Evolutionary conservation across 208 protist genomes (phyloP), one percentile per base, ranked within the genome.

Genomic region (Tetramitus jugosus): DNA sequence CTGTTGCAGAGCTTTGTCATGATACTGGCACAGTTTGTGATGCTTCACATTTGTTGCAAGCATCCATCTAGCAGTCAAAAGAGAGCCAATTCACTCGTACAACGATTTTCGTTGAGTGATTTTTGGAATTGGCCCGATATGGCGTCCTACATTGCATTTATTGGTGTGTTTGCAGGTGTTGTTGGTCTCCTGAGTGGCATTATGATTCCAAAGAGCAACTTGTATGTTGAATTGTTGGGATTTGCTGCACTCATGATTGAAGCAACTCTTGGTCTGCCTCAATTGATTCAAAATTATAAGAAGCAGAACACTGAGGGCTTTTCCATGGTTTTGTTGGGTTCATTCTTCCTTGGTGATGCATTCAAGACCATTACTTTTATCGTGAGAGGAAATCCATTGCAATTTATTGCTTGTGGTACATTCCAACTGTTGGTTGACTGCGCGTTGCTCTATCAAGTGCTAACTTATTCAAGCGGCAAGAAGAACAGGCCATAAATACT

Each of bases 331-430:
- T 39, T 77, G 7, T 0, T 77, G 0, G 62, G 60, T 14, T 61
- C 74, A 52, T 77, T 29, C n/a, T 67, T 77, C 23, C 13, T 69
- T 23, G 74, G 74, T n/a, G 74, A 77, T 53, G 10, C 7, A 29
- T 77, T 56, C n/a, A 77, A 77, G n/a, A 77, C 74, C 26, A 29
- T 60, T 53, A 61, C 56, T 40, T 77, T 77, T 33, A 29, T 31
- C 8, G 17, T 61, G 7, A 77, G 61, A 2, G 23, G 23, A 10
- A 3, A 13, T 37, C 74, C 74, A 39, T 39, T 77, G 46, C 74
- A 77, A 61, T 77, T 77, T 53, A 42, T 61, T 1, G 14, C 20
- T 20, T 77, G 74, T 61, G 74, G 74, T 23, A 14, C n/a, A 20
- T 56, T 61, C 26, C 74, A 77, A 53, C 17, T 77, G 0, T 31